These are phyloP conservation scores for Solanum hybrid DNA, from an alignment of 305 asterid species.

Conservation along the genomic window DNA sequence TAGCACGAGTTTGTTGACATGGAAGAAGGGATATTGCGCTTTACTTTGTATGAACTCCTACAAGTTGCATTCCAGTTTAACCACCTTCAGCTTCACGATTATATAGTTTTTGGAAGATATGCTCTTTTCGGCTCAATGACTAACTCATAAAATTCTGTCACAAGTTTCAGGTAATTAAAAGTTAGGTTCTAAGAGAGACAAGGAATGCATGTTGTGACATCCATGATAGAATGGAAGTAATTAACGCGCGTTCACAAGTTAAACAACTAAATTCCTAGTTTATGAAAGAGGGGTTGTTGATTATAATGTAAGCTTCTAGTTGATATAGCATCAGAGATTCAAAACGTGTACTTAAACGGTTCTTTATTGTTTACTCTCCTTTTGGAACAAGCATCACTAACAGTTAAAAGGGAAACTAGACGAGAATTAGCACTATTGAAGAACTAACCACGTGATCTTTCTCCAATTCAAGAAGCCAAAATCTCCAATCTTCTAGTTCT, in stretches of 20 bases:
- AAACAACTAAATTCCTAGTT: neutral
- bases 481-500: slow-evolving; percentile 72
- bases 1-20: neutral
- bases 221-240: neutral
- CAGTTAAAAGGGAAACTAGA: neutral
- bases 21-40: neutral
- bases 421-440: neutral
- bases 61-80: neutral
- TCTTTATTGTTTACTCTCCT: neutral
- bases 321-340: neutral
- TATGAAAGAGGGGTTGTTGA: neutral
- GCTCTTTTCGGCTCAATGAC: neutral
- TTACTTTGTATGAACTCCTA: neutral
- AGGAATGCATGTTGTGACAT: neutral
- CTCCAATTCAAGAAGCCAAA: slow-evolving; percentile 57
- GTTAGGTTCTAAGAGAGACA: neutral
- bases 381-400: neutral
- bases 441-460: slow-evolving; percentile 51
- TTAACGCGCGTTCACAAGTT: neutral
- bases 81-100: neutral
- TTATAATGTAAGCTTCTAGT: neutral
- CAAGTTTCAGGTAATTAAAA: neutral
- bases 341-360: neutral
- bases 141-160: neutral
- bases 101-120: neutral